Percentiles rank a stretch among this genome's conserved stretches.
phyloP scores from a whole-genome alignment of 1,284 basidiomycete genomes.

The Ustilago bromivora region DNA sequence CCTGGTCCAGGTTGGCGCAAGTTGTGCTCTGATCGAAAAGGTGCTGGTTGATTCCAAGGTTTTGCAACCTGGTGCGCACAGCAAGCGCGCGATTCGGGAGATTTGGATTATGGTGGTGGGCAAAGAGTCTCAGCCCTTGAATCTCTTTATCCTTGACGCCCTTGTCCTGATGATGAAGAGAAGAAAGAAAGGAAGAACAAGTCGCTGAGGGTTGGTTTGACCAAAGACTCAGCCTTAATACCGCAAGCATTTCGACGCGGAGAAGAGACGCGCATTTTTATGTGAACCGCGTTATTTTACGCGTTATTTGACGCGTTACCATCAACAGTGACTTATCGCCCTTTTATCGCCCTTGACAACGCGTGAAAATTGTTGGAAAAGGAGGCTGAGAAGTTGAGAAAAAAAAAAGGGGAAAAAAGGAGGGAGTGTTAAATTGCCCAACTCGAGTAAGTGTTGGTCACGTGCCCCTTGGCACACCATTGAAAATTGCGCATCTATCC shows the following conservation, averaged over 20 bases:
- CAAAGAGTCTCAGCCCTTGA: no score
- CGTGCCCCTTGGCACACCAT: no score
- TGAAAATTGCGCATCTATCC: no score
- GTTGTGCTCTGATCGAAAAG: no score
- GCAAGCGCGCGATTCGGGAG: slow-evolving; percentile 5
- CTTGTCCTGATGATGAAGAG: neutral
- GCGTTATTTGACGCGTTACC: neutral
- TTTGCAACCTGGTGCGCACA: slow-evolving; percentile 5
- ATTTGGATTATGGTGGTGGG: slow-evolving; percentile 4
- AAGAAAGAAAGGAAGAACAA: neutral
- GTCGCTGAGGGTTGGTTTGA: neutral
- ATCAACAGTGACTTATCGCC: neutral
- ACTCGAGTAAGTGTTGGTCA: no score
- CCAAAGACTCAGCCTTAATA: neutral
- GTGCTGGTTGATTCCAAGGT: no score
- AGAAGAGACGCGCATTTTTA: neutral
- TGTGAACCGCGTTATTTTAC: neutral
- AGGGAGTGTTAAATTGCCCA: no score
- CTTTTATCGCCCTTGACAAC: no score
- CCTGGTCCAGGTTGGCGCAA: neutral
- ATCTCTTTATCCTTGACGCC: neutral
- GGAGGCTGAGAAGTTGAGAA: no score
- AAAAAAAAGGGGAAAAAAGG: no score
- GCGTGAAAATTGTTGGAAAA: no score
- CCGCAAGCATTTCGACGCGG: neutral